Base-by-base conservation (phyloP, 2,329 filamentous ascomycete species). In the Sarocladium strictum region DNA sequence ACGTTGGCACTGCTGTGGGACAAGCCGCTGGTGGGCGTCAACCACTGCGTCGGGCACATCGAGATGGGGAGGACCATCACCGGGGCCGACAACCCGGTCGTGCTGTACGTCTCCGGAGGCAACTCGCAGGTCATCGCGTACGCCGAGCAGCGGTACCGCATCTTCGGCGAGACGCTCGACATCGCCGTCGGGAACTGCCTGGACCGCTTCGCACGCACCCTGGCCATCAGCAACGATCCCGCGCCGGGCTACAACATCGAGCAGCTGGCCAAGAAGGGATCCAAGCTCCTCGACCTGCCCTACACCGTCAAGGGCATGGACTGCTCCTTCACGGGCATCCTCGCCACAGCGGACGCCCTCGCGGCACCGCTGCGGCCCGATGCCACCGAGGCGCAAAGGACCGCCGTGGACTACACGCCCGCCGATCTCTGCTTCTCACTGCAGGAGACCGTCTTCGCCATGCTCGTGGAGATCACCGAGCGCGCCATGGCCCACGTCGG, bases 271-370 rank as follows among this genome's bases (percentile, higher is more conserved):
- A 81, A 80, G 61, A 11, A 40, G 24, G 84, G 85, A 54, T 83
- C 83, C 1, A 81, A 78, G 21, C 74, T 99, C 37, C 77, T 97
- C 17, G 93, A 97, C 61, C 76, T 99, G 26, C 94, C 94, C 2
- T 99, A 99, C 66, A 85, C 92, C 2, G 94, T 99, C 59, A 99
- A 99, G 72, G 94, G 94, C 53, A 99, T 99, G 94, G 94, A 99
- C 69, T 96, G 91, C 64, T 94, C 89, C 23, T 97, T 99, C 72
- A 92, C 89, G 2, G 94, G 94, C 2, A 96, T 99, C 59, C 75
- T 99, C 26, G 90, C 89, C 1, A 82, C 83, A 3, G 86, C 93
- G 12, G 94, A 99, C 67, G 78, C 86, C 33, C 76, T 96, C 45
- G 93, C 92, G 1, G 82, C 78, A 54, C 84, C 81, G 68, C 84